Percentiles rank a stretch among this genome's conserved stretches.
These are phyloP conservation scores for Quercus tomentella DNA, from an alignment of 331 rosid species.

Conservation along the genomic window DNA sequence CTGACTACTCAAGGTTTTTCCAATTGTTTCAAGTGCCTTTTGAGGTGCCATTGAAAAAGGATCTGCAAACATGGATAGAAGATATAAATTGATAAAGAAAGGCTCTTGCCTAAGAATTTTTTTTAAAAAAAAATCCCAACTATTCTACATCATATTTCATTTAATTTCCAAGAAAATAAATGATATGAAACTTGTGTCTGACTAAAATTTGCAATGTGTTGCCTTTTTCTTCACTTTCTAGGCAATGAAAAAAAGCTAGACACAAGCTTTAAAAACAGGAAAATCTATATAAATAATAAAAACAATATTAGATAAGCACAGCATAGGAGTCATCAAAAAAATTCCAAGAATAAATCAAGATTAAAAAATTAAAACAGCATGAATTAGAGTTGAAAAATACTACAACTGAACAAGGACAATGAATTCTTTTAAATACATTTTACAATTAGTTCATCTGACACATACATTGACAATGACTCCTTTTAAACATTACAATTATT, in stretches of 20 bases:
- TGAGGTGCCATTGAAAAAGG: conserved; percentile 94
- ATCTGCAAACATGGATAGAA: conserved; percentile 46
- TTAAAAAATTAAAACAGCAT: neutral
- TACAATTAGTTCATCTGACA: neutral
- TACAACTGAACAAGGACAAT: neutral
- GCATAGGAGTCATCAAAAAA: neutral
- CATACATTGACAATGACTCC: neutral
- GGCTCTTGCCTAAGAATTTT: neutral
- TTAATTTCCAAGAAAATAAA: neutral
- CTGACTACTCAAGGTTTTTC: conserved; percentile 75
- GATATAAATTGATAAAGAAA: neutral
- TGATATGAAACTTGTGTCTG: neutral
- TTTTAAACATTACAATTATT: neutral
- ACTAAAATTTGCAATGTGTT: neutral
- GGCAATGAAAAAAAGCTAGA: neutral
- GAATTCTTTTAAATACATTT: neutral
- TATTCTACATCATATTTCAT: neutral
- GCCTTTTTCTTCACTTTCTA: neutral
- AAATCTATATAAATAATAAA: neutral
- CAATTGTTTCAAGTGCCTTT: conserved; percentile 93
- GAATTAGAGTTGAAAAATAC: neutral
- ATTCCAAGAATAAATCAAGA: neutral
- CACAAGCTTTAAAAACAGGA: neutral
- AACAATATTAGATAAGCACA: neutral
- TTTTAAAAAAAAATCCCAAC: neutral